Evolutionary conservation across 2,329 filamentous ascomycete species (phyloP).

Genomic region (Aureobasidium uvarum): DNA sequence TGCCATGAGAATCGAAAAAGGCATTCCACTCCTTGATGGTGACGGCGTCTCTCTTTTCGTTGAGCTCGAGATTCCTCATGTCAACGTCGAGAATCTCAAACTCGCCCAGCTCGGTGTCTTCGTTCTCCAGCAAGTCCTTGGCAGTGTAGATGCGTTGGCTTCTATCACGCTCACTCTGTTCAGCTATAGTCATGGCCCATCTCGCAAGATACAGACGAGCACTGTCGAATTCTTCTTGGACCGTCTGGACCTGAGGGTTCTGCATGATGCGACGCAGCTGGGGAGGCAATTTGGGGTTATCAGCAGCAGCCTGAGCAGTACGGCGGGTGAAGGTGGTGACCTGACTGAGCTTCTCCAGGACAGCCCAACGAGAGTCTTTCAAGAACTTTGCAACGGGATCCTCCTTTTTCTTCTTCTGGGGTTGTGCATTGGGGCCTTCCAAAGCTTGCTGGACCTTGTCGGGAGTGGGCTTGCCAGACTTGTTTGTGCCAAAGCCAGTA

Average conservation of each 20-base stretch:
- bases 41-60: constrained; percentile 74
- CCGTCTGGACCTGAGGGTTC: constrained; percentile 89
- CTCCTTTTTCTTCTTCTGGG: constrained; percentile 50
- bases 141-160: constrained; percentile 90
- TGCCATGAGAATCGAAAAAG: constrained; percentile 77
- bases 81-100: constrained; percentile 79
- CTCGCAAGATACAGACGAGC: constrained; percentile 89
- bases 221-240: constrained; percentile 97
- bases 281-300: constrained; percentile 86
- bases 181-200: constrained; percentile 98
- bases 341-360: constrained; percentile 94
- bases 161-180: constrained; percentile 87
- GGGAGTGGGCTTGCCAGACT: constrained; percentile 51
- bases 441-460: constrained; percentile 47
- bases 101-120: constrained; percentile 91
- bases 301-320: constrained; percentile 86
- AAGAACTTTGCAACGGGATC: constrained; percentile 91
- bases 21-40: constrained; percentile 84
- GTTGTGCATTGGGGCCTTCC: constrained; percentile 40
- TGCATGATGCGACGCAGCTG: constrained; percentile 80
- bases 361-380: constrained; percentile 93
- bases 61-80: constrained; percentile 69
- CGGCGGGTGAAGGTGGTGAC: constrained; percentile 93
- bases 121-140: constrained; percentile 85
- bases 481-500: constrained; percentile 65